These are phyloP conservation scores for Flaveria brownii DNA, from an alignment of 129 eudicot genomes.

Conservation along the genomic window DNA sequence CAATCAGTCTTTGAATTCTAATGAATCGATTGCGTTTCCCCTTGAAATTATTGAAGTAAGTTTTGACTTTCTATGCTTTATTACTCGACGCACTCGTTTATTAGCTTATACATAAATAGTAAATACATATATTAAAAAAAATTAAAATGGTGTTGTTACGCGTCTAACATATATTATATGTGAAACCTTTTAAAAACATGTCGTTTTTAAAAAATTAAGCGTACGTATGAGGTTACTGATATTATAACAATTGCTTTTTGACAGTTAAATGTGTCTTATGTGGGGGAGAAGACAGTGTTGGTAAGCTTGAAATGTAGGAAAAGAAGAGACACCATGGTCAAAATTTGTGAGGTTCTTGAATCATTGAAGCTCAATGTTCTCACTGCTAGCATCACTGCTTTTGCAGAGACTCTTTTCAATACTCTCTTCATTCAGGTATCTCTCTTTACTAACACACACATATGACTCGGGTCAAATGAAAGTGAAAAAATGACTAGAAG, in stretches of 20 bases:
- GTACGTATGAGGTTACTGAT: too few relatives aligned
- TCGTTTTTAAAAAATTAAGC: too few relatives aligned
- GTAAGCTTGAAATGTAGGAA: conserved; percentile 73
- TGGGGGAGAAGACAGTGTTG: conserved; percentile 67
- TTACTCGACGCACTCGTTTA: too few relatives aligned
- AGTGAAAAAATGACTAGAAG: too few relatives aligned
- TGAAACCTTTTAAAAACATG: too few relatives aligned
- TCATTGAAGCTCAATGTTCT: conserved; percentile 72
- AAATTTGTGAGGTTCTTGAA: conserved; percentile 74
- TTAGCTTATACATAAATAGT: background rate
- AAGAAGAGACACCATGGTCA: conserved; percentile 66
- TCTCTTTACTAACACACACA: background rate
- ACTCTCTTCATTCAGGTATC: conserved; percentile 74
- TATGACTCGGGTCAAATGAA: background rate
- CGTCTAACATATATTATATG: too few relatives aligned
- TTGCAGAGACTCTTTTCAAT: conserved; percentile 61
- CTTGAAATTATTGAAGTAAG: conserved; percentile 75
- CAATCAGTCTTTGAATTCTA: conserved; percentile 29
- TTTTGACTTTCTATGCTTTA: background rate
- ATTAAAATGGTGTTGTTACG: too few relatives aligned
- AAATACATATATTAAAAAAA: too few relatives aligned
- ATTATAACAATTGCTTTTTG: background rate
- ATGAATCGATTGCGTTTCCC: conserved; percentile 43
- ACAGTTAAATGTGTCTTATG: conserved; percentile 64
- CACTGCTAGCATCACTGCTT: conserved; percentile 61